A percentile compares a stretch with the other conserved stretches of the same genome.
phyloP scores from a whole-genome alignment of 2,329 filamentous ascomycete genomes.

The Hypoxylon sp. region DNA sequence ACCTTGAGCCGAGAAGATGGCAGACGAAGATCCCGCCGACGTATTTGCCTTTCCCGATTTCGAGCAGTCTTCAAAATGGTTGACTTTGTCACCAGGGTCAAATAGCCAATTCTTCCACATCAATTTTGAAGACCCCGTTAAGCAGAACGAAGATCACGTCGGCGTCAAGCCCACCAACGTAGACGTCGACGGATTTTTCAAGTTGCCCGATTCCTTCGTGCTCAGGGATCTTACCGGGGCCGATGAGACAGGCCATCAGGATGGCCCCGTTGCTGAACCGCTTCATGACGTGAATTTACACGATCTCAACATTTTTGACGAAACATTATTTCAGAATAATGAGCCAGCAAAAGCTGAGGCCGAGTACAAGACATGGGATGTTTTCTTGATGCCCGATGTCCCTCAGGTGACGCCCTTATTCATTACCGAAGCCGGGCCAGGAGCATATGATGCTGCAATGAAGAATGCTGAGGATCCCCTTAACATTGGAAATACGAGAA shows the following conservation, averaged over 20 bases:
- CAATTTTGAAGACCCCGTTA: slow-evolving; percentile 54
- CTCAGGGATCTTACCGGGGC: slow-evolving; percentile 27
- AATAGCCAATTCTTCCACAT: slow-evolving; percentile 62
- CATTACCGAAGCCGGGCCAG: slow-evolving; percentile 77
- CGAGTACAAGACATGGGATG: slow-evolving; percentile 78
- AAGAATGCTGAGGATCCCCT: slow-evolving; percentile 59
- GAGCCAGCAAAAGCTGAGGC: slow-evolving; percentile 53
- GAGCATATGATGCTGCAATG: slow-evolving; percentile 76
- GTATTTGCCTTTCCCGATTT: slow-evolving; percentile 76
- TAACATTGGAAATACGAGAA: slow-evolving; percentile 56
- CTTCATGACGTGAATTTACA: slow-evolving; percentile 48
- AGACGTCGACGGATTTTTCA: slow-evolving; percentile 60
- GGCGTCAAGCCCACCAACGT: slow-evolving; percentile 30
- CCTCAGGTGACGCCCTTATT: slow-evolving; percentile 65
- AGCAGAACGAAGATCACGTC: slow-evolving; percentile 21
- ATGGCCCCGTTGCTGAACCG: slow-evolving; percentile 31
- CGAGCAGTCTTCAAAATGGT: slow-evolving; percentile 68
- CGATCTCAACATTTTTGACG: slow-evolving; percentile 53
- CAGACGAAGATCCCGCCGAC: slow-evolving; percentile 63
- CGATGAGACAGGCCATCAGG: slow-evolving; percentile 26
- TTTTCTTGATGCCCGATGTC: slow-evolving; percentile 66
- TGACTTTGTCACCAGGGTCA: slow-evolving; percentile 54
- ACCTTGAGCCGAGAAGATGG: slow-evolving; percentile 51
- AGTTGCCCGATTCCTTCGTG: slow-evolving; percentile 55
- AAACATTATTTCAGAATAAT: slow-evolving; percentile 66